Evolutionary conservation across 495 filamentous ascomycete genomes (phyloP), one percentile per base, ranked within the genome.

Genomic region (Aspergillus saccharolyticus): DNA sequence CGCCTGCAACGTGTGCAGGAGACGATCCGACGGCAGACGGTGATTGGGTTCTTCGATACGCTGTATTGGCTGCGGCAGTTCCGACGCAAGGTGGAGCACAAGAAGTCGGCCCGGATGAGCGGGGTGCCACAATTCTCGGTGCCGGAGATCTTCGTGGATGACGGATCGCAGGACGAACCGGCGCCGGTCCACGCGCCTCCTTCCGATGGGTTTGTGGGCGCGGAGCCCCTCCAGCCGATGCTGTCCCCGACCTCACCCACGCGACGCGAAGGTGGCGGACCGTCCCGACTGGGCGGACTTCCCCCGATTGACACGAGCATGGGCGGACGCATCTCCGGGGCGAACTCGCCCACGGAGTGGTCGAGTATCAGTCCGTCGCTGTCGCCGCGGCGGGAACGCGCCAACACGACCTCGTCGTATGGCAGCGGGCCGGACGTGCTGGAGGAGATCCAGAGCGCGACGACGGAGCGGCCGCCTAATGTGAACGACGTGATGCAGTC

Each of bases 1-100:
- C 85, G 93, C 24, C 79, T 99, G 16, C 91, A 96, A 67, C 87
- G 92, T 50, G 94, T 99, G n/a, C 89, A 99, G 67, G 92, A 99
- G 70, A 90, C 91, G 59, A 89, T 97, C 52, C 87, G 88, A 42
- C 83, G 94, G 44, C 89, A 91, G 53, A 83, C 90, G 25, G 94
- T 99, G 6, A 82, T 89, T 16, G 90, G 91, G 25, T 99, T 99
- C 79, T 97, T 99, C 74, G 88, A 97, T 66, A 97, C 91, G 20
- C 76, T 97, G 70, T 93, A 90, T 75, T 96, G 90, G 84, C 82
- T 83, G 52, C 89, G 92, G 24, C 75, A 81, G 58, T 97, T 96
- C 80, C 84, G 89, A 63, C 87, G 80, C 18, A 78, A 79, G 58
- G 74, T 86, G 63, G 85, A 89, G 30, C 76, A 73, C 54, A 89